phyloP scores from a whole-genome alignment of 1,284 basidiomycete genomes.

The Puccinia horiana region DNA sequence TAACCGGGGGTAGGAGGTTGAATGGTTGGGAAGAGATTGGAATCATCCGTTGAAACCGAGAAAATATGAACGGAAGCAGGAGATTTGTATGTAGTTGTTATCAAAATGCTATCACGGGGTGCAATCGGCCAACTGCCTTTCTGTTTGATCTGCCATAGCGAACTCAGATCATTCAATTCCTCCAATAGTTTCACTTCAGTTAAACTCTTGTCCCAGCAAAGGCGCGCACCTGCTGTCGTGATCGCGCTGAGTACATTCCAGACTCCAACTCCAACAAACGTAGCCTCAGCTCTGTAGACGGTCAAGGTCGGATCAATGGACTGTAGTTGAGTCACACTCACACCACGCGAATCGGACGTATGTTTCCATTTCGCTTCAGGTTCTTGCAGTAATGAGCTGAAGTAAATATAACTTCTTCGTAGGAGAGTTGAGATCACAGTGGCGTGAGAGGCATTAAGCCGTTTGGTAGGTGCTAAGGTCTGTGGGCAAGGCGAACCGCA shows the following conservation, averaged over 20 bases:
- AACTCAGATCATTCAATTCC: conserved; percentile 86
- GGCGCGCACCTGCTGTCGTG: conserved; percentile 75
- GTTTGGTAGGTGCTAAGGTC: not conserved
- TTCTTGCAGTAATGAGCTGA: conserved; percentile 93
- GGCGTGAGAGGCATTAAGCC: conserved; percentile 31
- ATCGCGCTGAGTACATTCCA: conserved; percentile 95
- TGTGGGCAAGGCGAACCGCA: conserved; percentile 10
- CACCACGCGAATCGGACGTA: conserved; percentile 49
- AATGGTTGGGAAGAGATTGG: conserved; percentile 77
- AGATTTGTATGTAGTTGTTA: conserved; percentile 96
- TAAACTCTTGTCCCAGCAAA: conserved; percentile 85
- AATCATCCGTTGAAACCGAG: conserved; percentile 88
- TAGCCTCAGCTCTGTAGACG: conserved; percentile 93
- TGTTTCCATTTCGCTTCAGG: conserved; percentile 95
- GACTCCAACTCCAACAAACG: conserved; percentile 90
- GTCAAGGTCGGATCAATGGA: conserved; percentile 96
- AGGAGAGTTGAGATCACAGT: conserved; percentile 72
- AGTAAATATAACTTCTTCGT: conserved; percentile 93
- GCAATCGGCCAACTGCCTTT: conserved; percentile 87
- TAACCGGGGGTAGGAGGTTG: conserved; percentile 72
- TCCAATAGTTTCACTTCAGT: conserved; percentile 83
- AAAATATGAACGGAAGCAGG: conserved; percentile 93
- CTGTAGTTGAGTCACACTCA: conserved; percentile 73
- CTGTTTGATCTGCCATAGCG: conserved; percentile 85
- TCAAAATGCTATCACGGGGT: conserved; percentile 85